Conservation (phyloP, 345 rosid species). For the Pseudoturritis turrita region DNA sequence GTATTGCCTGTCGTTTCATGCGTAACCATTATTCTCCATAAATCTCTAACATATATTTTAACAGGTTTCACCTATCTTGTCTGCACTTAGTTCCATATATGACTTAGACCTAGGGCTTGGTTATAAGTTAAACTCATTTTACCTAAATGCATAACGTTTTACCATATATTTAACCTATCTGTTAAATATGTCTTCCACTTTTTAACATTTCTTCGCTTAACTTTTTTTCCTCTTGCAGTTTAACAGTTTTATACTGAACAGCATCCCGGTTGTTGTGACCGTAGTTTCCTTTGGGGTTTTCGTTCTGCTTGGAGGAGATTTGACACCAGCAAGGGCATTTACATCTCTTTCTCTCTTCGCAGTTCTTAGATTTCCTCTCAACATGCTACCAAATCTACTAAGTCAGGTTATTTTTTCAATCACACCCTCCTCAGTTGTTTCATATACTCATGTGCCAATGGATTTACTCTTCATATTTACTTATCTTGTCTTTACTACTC, state of each 20-base stretch:
- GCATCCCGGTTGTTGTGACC: constrained; percentile 81
- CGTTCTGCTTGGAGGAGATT: constrained; percentile 88
- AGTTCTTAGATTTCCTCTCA: constrained; percentile 70
- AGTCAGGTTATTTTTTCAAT: constrained; percentile 59
- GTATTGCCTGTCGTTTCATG: background rate
- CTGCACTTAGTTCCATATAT: background rate
- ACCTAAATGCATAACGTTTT: background rate
- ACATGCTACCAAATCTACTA: constrained; percentile 79
- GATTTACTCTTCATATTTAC: background rate
- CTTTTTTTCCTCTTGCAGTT: constrained; percentile 51
- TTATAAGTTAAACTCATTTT: background rate
- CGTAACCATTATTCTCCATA: too few relatives aligned
- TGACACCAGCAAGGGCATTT: constrained; percentile 95
- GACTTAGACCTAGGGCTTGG: background rate
- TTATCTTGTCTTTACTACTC: background rate
- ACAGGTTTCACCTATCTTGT: background rate
- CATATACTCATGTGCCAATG: background rate
- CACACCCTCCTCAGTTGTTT: background rate
- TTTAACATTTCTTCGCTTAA: constrained; percentile 6
- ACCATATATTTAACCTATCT: too few relatives aligned
- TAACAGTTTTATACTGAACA: constrained; percentile 77
- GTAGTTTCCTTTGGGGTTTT: constrained; percentile 85
- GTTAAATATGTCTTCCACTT: background rate
- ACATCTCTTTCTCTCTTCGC: constrained; percentile 93
- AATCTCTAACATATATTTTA: background rate